Base-by-base conservation (phyloP, 2,329 filamentous ascomycete genomes). In the Fusarium albidum region DNA sequence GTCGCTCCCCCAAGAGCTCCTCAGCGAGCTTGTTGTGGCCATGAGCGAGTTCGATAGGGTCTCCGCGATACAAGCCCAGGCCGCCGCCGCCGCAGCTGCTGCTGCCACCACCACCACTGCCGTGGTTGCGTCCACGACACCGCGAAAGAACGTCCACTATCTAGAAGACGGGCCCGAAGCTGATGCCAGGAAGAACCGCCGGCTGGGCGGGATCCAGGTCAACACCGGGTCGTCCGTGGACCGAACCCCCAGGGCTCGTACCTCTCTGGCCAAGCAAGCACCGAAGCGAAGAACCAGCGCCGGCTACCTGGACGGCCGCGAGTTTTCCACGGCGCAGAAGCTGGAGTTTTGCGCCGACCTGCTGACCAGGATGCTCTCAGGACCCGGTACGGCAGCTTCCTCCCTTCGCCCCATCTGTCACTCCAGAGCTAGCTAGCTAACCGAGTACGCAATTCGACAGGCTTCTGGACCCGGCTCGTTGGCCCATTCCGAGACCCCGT, bases 381-480 rank as follows among this genome's bases (percentile, higher is more conserved):
- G 84, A 0, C 84, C 85, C 54, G 82, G 82, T 84, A 74, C 59
- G 70, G 54, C 17, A 28, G 15, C 8, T 21, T 25, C 2, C 8
- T 31, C 12, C 4, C 9, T 4, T n/a, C n/a, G n/a, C n/a, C 6
- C 4, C 9, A 11, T 2, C 13, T 38, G 14, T 44, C 9, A 35
- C 10, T 15, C 1, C 8, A 13, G 18, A 31, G 26, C 52, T 61
- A 48, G 63, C 45, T 26, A 26, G n/a, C 13, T 21, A 21, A 21
- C 21, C 21, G 7, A 21, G n/a, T n/a, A n/a, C n/a, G n/a, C 21
- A 21, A 4, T 7, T 29, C 13, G 17, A 31, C 32, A 85, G 84
- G 85, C 7, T 87, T 85, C 68, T 88, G 85, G 85, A 87, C 85
- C 0, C 81, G 84, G n/a, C 76, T 87, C 1, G 84, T 87, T 4